Base-by-base conservation (phyloP, 371 early-diverging fungal species). In the Mucor lusitanicus region DNA sequence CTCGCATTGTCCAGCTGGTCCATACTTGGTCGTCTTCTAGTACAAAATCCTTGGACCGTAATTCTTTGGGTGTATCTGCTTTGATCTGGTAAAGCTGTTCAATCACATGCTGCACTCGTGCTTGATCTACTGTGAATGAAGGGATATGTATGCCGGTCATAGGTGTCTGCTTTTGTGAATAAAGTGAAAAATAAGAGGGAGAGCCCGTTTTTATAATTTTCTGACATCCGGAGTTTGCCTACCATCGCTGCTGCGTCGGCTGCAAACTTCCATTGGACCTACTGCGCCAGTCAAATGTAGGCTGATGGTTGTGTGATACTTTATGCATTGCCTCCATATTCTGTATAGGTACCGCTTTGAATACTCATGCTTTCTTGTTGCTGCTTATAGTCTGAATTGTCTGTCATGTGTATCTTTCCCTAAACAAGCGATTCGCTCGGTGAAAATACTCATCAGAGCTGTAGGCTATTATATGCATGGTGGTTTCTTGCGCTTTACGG, bases 1-100 rank as follows among this genome's bases (percentile, higher is more conserved):
- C 83, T 23, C 75, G 69, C 62, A 83, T 72, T 3, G 65, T 80
- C 83, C 83, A 83, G 62, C 81, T 79, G 6, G 74, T 72, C 79
- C 79, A 80, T 0, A 62, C 44, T n/a, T 60, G 30, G 0, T 55
- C 72, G 15, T 75, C 25, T 39, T 65, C 73, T 23, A 78, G 30
- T 5, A 30, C 39, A 46, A 71, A 81, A 17, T 69, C 61, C 21
- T 73, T 74, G n/a, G 39, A 48, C 15, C 81, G 70, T 21, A 76
- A 15, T 2, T 70, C 69, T 58, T 73, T 76, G 0, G 56, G 54
- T 19, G 58, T 17, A 1, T 63, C 33, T 19, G 32, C 15, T 59
- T 69, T 55, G 17, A 74, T 3, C 30, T 71, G 37, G 44, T 72
- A 69, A 3, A 76, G 40, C 28, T 21, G 33, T 30, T 70, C 53